phyloP scores from a whole-genome alignment of 306 rosid species.

The Phaseolus lunatus region DNA sequence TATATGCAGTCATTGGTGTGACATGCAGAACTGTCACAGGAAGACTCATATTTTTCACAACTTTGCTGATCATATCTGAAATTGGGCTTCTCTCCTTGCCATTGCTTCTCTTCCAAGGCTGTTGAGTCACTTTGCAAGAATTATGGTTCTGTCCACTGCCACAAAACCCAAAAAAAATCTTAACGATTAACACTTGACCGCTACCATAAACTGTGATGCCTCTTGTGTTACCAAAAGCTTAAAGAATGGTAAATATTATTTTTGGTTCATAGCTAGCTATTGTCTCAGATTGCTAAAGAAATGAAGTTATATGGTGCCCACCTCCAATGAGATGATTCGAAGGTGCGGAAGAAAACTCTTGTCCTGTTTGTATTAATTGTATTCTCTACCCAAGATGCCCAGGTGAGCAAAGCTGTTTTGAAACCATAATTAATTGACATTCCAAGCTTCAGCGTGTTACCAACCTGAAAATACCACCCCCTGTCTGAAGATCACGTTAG shows the following conservation, averaged over 20 bases:
- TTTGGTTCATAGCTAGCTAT: conserved; percentile 24
- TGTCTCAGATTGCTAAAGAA: neutral
- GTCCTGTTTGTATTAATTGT: conserved; percentile 68
- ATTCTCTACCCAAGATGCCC: conserved; percentile 89
- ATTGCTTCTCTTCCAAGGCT: conserved; percentile 63
- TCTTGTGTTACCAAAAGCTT: neutral
- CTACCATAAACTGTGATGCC: too few relatives aligned
- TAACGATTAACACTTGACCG: neutral
- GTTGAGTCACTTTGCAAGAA: conserved; percentile 70
- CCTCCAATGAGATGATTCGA: conserved; percentile 91
- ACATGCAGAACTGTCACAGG: conserved; percentile 64
- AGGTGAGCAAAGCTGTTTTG: conserved; percentile 70
- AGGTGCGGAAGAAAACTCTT: conserved; percentile 82
- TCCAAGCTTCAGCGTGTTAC: conserved; percentile 83
- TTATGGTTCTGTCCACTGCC: conserved; percentile 64
- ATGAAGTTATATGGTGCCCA: conserved; percentile 14
- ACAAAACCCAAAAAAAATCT: conserved; percentile 43
- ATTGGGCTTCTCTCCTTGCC: conserved; percentile 65
- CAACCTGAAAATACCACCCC: conserved; percentile 95
- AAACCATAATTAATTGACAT: conserved; percentile 82
- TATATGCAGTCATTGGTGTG: conserved; percentile 77
- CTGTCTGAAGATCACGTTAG: conserved; percentile 70
- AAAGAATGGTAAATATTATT: neutral
- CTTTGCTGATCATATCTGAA: conserved; percentile 68
- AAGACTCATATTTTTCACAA: conserved; percentile 60